Evolutionary conservation across 1,284 basidiomycete genomes (phyloP), one percentile per base, ranked within the genome.

Genomic region (Polyporus tsugae): DNA sequence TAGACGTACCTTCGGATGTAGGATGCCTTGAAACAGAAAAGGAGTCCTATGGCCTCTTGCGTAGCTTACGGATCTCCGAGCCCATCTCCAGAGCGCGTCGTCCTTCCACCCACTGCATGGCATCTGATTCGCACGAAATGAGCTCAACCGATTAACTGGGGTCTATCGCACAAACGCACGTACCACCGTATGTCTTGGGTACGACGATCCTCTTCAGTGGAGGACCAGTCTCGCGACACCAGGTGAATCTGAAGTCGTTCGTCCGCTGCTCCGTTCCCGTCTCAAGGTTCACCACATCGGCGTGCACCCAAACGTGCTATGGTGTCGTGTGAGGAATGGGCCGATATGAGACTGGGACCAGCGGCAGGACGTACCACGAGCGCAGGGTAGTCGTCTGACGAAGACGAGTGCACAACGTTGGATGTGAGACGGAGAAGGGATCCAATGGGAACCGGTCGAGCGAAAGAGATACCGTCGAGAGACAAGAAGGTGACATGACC

Each of bases 81-180:
- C 89, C 89, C 67, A 90, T 82, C 74, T 89, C 87, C 0, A 92
- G 80, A 4, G 90, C 89, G 10, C 94, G 84, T 68, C 87, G 87
- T 0, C 91, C 93, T 78, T 95, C 93, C 36, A 95, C 81, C 89
- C 92, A 95, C 52, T 89, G 80, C 93, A 95, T 95, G 3, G 91
- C 89, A 78, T 95, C 94, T 89, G 79, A 55, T 39, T 13, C 1
- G 29, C 6, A 19, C 11, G 11, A 44, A n/a, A 11, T 6, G 17
- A 10, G 39, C 13, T 62, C 49, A 63, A 55, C 1, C 22, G 46
- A 25, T 25, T 2, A 11, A 4, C 10, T 25, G 5, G 11, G 46
- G 22, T 49, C 46, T 5, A 13, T 49, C 13, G 46, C 22, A 49
- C 46, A 49, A 39, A 25, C 3, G 1, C 15, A 75, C 83, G 17